These are phyloP conservation scores for Phytophthora cryptogea DNA, from an alignment of 352 stramenopile species.

Conservation along the genomic window DNA sequence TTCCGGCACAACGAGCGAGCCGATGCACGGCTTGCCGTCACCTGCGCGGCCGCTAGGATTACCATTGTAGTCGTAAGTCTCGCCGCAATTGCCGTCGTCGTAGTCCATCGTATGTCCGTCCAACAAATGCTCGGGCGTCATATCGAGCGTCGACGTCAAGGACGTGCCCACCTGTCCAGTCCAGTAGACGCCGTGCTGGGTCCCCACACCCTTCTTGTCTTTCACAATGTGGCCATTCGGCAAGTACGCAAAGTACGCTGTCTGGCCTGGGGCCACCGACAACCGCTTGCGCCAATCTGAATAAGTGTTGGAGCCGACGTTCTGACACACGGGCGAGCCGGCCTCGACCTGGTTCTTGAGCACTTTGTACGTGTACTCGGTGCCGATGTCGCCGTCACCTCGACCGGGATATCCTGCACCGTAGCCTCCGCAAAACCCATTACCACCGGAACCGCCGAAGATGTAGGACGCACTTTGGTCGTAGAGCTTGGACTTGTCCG, in stretches of 20 bases:
- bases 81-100: slow-evolving; percentile 66
- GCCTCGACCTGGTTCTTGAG: slow-evolving; percentile 67
- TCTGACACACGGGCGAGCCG: slow-evolving; percentile 50
- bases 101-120: slow-evolving; percentile 51
- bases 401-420: slow-evolving; percentile 62
- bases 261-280: slow-evolving; percentile 39
- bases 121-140: slow-evolving; percentile 51
- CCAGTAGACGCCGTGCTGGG: slow-evolving; percentile 69
- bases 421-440: slow-evolving; percentile 70
- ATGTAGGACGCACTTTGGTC: slow-evolving; percentile 72
- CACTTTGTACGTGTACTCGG: slow-evolving; percentile 69
- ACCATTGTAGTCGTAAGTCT: slow-evolving; percentile 49
- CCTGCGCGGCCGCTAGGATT: slow-evolving; percentile 50
- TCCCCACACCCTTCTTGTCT: slow-evolving; percentile 69
- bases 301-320: slow-evolving; percentile 55
- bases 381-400: slow-evolving; percentile 52
- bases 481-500: slow-evolving; percentile 59
- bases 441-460: slow-evolving; percentile 61
- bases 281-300: slow-evolving; percentile 61
- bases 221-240: slow-evolving; percentile 69
- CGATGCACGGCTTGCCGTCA: slow-evolving; percentile 65
- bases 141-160: slow-evolving; percentile 54
- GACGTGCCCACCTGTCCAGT: slow-evolving; percentile 43
- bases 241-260: slow-evolving; percentile 58
- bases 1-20: slow-evolving; percentile 50